These are phyloP conservation scores for Nicotiana sylvestris DNA, from an alignment of 257 asterid species.

Conservation along the genomic window DNA sequence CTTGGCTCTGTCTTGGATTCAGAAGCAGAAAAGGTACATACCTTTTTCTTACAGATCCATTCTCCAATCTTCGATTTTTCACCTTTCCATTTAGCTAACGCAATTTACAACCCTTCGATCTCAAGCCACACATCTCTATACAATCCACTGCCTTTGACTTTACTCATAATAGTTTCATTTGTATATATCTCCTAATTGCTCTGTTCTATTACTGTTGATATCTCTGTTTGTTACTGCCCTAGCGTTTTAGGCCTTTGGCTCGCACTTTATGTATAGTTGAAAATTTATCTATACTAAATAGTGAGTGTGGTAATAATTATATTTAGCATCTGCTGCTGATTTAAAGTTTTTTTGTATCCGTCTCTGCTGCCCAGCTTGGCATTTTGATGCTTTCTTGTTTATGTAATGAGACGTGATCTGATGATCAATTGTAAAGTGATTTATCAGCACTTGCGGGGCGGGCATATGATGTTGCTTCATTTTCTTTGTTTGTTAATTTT, in stretches of 20 bases:
- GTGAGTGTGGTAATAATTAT: no score
- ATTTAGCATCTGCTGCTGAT: background rate
- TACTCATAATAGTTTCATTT: background rate
- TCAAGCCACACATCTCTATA: background rate
- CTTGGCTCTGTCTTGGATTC: background rate
- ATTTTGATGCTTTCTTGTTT: background rate
- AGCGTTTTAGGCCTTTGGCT: background rate
- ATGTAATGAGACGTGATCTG: background rate
- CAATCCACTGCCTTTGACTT: background rate
- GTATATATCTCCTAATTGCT: background rate
- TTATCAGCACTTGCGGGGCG: background rate
- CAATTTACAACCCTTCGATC: background rate
- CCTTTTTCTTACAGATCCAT: constrained; percentile 2
- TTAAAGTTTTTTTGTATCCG: background rate
- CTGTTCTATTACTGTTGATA: background rate
- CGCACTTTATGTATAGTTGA: no score
- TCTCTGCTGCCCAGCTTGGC: background rate
- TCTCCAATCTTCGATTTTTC: background rate
- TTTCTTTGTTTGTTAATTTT: background rate
- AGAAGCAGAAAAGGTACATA: background rate
- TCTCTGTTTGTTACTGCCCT: background rate
- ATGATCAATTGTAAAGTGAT: background rate
- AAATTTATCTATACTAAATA: no score
- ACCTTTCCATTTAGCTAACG: background rate
- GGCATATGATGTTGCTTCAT: background rate